phyloP scores from a whole-genome alignment of 2,329 filamentous ascomycete species.

The Biscogniauxia marginata region DNA sequence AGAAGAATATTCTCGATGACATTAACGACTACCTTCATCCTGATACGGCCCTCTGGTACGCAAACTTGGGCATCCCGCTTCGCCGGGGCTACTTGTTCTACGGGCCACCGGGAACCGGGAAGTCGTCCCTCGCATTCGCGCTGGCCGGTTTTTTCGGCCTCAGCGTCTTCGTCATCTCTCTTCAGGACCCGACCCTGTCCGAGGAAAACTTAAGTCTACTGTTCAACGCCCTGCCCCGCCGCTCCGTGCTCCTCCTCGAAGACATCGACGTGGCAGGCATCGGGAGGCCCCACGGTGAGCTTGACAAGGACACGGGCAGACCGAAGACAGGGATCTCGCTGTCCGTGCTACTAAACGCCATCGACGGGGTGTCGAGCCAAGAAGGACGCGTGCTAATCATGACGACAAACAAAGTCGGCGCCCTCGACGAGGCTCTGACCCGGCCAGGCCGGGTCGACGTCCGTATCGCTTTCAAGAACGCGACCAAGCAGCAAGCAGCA shows the following conservation, averaged over 20 bases:
- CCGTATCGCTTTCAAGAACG: conserved; percentile 63
- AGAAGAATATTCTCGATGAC: conserved; percentile 64
- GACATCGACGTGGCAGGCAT: conserved; percentile 68
- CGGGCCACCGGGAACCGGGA: conserved; percentile 73
- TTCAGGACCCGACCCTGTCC: conserved; percentile 58
- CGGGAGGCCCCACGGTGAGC: conserved; percentile 34
- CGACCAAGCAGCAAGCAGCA: conserved; percentile 50
- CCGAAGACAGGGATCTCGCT: conserved; percentile 58
- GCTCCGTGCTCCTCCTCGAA: conserved; percentile 66
- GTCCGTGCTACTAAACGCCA: conserved; percentile 77
- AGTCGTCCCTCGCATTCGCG: conserved; percentile 66
- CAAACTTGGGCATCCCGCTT: conserved; percentile 72
- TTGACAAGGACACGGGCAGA: conserved; percentile 42
- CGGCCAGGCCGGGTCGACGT: conserved; percentile 72
- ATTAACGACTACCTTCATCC: conserved; percentile 79
- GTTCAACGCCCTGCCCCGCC: conserved; percentile 59
- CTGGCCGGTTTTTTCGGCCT: conserved; percentile 65
- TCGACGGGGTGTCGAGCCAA: conserved; percentile 77
- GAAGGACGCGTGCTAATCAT: conserved; percentile 79
- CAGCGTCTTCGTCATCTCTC: conserved; percentile 63
- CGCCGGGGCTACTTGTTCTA: conserved; percentile 76
- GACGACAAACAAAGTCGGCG: conserved; percentile 76
- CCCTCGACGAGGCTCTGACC: conserved; percentile 71
- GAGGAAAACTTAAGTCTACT: conserved; percentile 60
- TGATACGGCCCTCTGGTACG: conserved; percentile 69